Conservation (phyloP, 139 green algal species). For the Chlorella sp. region DNA sequence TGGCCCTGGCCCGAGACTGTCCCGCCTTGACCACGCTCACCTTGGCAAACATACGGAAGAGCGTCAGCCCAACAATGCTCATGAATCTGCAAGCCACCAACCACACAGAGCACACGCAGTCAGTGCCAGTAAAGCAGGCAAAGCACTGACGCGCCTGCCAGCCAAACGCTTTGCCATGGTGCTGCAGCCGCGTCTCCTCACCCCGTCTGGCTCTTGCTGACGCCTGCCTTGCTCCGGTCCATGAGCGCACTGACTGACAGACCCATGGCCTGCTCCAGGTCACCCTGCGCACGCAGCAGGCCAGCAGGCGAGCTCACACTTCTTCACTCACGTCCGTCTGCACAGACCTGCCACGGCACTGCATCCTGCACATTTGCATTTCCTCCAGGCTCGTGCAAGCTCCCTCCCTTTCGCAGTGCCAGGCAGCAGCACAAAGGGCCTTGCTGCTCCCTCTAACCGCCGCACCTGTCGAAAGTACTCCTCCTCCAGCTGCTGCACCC, state of each 20-base stretch:
- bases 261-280: slow-evolving; percentile 20
- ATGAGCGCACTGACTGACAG: slow-evolving; percentile 30
- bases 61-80: slow-evolving; percentile 15
- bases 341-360: too few relatives aligned
- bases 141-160: too few relatives aligned
- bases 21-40: background rate
- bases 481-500: slow-evolving; percentile 11
- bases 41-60: slow-evolving; percentile 12
- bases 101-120: too few relatives aligned
- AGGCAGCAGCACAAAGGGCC: background rate
- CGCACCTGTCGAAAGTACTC: slow-evolving; percentile 14
- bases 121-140: too few relatives aligned
- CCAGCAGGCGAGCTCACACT: background rate
- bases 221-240: slow-evolving; percentile 23
- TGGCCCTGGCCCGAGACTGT: background rate
- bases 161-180: too few relatives aligned
- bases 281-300: slow-evolving; percentile 15
- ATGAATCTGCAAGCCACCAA: too few relatives aligned
- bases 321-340: background rate
- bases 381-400: background rate
- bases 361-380: background rate
- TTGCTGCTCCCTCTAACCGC: background rate
- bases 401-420: background rate
- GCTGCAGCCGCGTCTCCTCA: too few relatives aligned
- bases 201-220: slow-evolving; percentile 26